A percentile compares a stretch with the other conserved stretches of the same genome.
Conservation (phyloP, 2,329 filamentous ascomycete genomes). For the Calonectria hawksworthii region DNA sequence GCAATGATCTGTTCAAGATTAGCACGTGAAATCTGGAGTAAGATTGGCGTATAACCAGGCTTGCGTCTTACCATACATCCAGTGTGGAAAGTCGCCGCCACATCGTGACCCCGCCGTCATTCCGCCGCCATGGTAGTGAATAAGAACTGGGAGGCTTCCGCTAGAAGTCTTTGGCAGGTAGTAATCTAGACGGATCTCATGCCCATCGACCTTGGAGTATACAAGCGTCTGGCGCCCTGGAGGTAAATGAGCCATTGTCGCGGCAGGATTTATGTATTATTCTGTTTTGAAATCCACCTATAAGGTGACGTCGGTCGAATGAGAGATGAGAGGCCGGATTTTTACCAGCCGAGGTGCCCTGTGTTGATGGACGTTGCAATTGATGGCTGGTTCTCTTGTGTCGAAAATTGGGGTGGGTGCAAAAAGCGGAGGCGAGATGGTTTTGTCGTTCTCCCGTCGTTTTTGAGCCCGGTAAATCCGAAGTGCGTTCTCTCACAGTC, state of each 20-base stretch:
- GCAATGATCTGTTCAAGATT: conserved; percentile 2
- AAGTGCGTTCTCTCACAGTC: neutral
- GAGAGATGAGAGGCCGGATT: no score
- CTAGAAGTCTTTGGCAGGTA: conserved; percentile 1
- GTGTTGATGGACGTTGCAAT: no score
- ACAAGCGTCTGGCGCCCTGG: conserved; percentile 12
- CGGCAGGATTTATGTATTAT: neutral
- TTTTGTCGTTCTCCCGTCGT: neutral
- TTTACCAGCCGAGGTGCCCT: neutral
- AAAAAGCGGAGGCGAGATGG: neutral
- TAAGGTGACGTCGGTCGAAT: no score
- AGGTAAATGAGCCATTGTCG: neutral
- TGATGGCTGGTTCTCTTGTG: neutral
- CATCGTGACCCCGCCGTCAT: conserved; percentile 25
- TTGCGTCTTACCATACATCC: conserved; percentile 14
- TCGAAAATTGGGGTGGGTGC: neutral
- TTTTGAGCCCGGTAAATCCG: neutral
- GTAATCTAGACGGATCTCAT: conserved; percentile 22
- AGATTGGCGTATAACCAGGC: no score
- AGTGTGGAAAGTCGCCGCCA: conserved; percentile 9
- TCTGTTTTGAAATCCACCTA: neutral
- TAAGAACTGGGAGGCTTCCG: neutral
- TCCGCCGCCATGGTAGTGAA: conserved; percentile 23
- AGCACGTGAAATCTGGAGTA: neutral
- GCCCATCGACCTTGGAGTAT: conserved; percentile 6